Percentiles rank a stretch among this genome's conserved stretches.
Evolutionary conservation across 495 filamentous ascomycete species (phyloP).

Genomic region (Penicillium turbatum): DNA sequence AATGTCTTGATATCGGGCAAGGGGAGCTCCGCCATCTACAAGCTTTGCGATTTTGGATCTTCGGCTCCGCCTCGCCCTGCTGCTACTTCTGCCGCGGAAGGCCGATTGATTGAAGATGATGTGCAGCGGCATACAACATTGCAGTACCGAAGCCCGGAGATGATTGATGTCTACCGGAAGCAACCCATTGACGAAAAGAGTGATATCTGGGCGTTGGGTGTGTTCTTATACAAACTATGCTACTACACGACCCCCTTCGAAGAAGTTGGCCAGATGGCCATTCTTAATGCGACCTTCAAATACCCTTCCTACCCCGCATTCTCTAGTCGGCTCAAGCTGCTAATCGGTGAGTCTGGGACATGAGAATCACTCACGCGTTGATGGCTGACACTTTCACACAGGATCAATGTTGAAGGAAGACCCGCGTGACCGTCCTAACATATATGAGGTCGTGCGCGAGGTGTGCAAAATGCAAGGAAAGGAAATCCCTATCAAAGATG

Average conservation of each 20-base stretch:
- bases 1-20: conserved; percentile 85
- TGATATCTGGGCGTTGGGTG: conserved; percentile 96
- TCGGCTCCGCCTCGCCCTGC: conserved; percentile 79
- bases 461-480: conserved; percentile 83
- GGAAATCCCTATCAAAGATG: conserved; percentile 87
- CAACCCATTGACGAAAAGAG: conserved; percentile 98
- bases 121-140: conserved; percentile 95
- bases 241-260: conserved; percentile 99
- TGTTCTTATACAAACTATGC: conserved; percentile 95
- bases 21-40: conserved; percentile 63
- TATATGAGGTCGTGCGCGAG: conserved; percentile 86
- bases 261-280: conserved; percentile 96
- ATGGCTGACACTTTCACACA: conserved; percentile 33
- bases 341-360: conserved; percentile 68
- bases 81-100: conserved; percentile 79
- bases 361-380: background rate
- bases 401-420: conserved; percentile 88
- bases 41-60: conserved; percentile 97
- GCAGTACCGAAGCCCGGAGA: conserved; percentile 96
- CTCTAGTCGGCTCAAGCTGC: conserved; percentile 82
- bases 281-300: conserved; percentile 92
- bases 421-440: conserved; percentile 78
- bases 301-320: conserved; percentile 84
- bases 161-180: conserved; percentile 96
- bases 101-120: conserved; percentile 89